Evolutionary conservation across 768 basidiomycete species (phyloP).

Genomic region (Agaricus sinodeliciosus): DNA sequence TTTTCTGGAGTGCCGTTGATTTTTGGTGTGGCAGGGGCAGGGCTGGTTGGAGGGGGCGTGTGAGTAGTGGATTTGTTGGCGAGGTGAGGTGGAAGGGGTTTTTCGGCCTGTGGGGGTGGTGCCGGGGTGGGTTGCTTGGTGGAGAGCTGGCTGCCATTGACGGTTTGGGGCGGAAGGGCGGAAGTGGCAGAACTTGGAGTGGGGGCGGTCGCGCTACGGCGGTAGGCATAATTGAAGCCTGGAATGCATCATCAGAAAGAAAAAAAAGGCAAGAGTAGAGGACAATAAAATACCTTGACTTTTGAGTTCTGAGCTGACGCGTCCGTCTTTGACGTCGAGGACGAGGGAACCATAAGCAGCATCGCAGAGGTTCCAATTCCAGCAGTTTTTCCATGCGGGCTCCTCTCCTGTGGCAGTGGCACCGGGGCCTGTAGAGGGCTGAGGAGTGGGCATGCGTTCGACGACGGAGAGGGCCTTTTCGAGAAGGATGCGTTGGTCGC

Average conservation of each 20-base stretch:
- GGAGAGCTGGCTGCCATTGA: slow-evolving; percentile 29
- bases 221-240: slow-evolving; percentile 97
- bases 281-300: slow-evolving; percentile 63
- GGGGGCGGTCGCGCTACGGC: slow-evolving; percentile 59
- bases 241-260: not conserved
- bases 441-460: slow-evolving; percentile 64
- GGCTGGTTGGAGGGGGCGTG: slow-evolving; percentile 28
- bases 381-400: slow-evolving; percentile 96
- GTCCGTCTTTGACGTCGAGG: slow-evolving; percentile 85
- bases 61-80: slow-evolving; percentile 32
- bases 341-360: slow-evolving; percentile 88
- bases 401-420: slow-evolving; percentile 67
- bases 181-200: slow-evolving; percentile 56
- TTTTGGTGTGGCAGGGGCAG: slow-evolving; percentile 28
- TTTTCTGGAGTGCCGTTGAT: slow-evolving; percentile 31
- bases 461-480: slow-evolving; percentile 86
- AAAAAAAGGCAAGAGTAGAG: not conserved
- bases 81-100: slow-evolving; percentile 22
- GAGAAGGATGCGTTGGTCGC: slow-evolving; percentile 79
- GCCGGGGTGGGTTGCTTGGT: slow-evolving; percentile 32
- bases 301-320: slow-evolving; percentile 87
- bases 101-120: slow-evolving; percentile 17
- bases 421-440: slow-evolving; percentile 38
- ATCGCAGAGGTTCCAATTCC: slow-evolving; percentile 99
- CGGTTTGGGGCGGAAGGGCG: slow-evolving; percentile 35